phyloP scores from a whole-genome alignment of 2,329 filamentous ascomycete species.

The Cladosporium austrohemisphaericum region DNA sequence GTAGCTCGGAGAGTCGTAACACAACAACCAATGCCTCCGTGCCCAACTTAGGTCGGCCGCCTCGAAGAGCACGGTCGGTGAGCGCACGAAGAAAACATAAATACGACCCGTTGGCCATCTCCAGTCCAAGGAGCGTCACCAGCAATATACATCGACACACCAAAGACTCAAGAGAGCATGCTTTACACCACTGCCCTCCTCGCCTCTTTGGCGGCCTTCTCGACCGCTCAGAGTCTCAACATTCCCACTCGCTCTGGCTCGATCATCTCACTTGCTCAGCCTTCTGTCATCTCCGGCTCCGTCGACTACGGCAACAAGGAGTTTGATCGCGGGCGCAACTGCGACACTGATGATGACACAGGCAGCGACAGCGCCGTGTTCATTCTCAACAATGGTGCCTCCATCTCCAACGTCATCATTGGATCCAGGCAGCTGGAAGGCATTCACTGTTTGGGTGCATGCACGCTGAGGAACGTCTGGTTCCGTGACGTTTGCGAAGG shows the following conservation, averaged over 20 bases:
- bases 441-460: constrained; percentile 50
- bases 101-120: background rate
- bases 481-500: constrained; percentile 39
- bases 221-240: constrained; percentile 32
- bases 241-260: constrained; percentile 31
- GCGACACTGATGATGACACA: constrained; percentile 17
- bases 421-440: constrained; percentile 50
- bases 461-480: constrained; percentile 48
- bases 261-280: constrained; percentile 29
- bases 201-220: constrained; percentile 22
- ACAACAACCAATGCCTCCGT: constrained; percentile 7
- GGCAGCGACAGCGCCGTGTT: constrained; percentile 45
- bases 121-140: background rate
- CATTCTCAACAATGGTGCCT: constrained; percentile 50
- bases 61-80: background rate
- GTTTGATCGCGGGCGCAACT: constrained; percentile 19
- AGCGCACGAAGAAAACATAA: background rate
- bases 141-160: background rate
- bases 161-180: constrained; percentile 2
- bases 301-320: constrained; percentile 19
- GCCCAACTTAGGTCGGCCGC: background rate
- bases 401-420: constrained; percentile 52
- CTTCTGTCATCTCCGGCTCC: constrained; percentile 22
- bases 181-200: constrained; percentile 23
- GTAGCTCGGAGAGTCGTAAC: background rate